A percentile compares a stretch with the other conserved stretches of the same genome.
Evolutionary conservation across 148 eudicot genomes (phyloP).

Genomic region (Camellia sinensis): DNA sequence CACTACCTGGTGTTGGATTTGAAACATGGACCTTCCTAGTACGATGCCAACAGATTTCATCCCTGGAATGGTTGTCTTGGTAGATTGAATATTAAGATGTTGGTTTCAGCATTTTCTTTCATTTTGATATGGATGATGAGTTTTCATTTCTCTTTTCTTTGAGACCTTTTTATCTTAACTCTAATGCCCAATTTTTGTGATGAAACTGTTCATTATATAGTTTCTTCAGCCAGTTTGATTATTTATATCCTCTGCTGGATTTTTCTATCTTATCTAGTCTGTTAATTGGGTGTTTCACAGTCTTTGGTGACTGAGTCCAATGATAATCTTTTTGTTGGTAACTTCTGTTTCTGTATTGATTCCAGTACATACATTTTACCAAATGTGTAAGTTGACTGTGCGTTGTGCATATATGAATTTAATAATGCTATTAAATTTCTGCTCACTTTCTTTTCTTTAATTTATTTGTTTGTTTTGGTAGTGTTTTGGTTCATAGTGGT

Average conservation of each 20-base stretch:
- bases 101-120: background rate
- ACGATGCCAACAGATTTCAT: background rate
- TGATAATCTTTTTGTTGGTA: background rate
- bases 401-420: background rate
- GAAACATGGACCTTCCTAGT: background rate
- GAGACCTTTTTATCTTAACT: background rate
- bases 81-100: background rate
- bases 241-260: background rate
- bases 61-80: background rate
- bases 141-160: background rate
- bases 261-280: background rate
- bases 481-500: constrained; percentile 93
- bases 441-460: background rate
- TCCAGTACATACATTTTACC: background rate
- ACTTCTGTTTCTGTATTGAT: background rate
- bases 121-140: background rate
- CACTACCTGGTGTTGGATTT: background rate
- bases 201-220: background rate
- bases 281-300: background rate
- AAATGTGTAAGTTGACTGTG: background rate
- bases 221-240: background rate
- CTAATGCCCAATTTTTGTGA: background rate
- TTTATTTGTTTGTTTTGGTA: constrained; percentile 26
- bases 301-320: no score
- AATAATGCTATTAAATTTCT: background rate